A percentile compares a stretch with the other conserved stretches of the same genome.
Conservation (phyloP, 805 yeast genomes). For the Candida koratica region DNA sequence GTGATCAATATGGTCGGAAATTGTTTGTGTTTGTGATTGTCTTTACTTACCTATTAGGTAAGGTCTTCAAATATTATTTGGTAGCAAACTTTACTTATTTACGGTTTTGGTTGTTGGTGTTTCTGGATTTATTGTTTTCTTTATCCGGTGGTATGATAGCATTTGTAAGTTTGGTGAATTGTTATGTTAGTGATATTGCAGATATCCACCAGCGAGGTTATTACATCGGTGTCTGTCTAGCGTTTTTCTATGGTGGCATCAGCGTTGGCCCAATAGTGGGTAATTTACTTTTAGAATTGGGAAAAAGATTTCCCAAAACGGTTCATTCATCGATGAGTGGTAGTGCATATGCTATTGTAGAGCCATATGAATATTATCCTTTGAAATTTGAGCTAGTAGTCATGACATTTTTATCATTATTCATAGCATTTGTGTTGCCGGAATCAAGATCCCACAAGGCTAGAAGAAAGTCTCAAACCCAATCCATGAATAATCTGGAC, state of each 20-base stretch:
- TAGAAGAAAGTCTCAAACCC: slow-evolving; percentile 47
- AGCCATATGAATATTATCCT: slow-evolving; percentile 30
- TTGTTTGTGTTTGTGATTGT: slow-evolving; percentile 22
- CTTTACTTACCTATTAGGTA: slow-evolving; percentile 20
- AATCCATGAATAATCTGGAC: slow-evolving; percentile 16
- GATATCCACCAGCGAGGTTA: slow-evolving; percentile 56
- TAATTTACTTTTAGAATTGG: slow-evolving; percentile 25
- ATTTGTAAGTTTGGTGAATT: slow-evolving; percentile 54
- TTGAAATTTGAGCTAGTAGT: slow-evolving; percentile 30
- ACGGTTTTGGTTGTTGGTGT: slow-evolving; percentile 35
- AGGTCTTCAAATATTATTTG: slow-evolving; percentile 20
- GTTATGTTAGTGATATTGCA: slow-evolving; percentile 73
- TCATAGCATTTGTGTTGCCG: slow-evolving; percentile 39
- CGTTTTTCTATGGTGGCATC: slow-evolving; percentile 56
- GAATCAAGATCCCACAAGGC: slow-evolving; percentile 63
- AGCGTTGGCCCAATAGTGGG: slow-evolving; percentile 65
- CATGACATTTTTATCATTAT: slow-evolving; percentile 27
- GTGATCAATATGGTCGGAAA: slow-evolving; percentile 39
- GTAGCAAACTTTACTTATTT: slow-evolving; percentile 27
- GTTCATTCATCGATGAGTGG: background rate
- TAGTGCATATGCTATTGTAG: slow-evolving; percentile 10
- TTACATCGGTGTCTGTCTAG: slow-evolving; percentile 55
- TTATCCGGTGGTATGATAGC: slow-evolving; percentile 62
- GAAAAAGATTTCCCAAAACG: slow-evolving; percentile 4
- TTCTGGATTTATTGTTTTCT: slow-evolving; percentile 44